These are phyloP conservation scores for Ophiostoma novo-ulmi DNA, from an alignment of 2,329 filamentous ascomycete species.

Conservation along the genomic window DNA sequence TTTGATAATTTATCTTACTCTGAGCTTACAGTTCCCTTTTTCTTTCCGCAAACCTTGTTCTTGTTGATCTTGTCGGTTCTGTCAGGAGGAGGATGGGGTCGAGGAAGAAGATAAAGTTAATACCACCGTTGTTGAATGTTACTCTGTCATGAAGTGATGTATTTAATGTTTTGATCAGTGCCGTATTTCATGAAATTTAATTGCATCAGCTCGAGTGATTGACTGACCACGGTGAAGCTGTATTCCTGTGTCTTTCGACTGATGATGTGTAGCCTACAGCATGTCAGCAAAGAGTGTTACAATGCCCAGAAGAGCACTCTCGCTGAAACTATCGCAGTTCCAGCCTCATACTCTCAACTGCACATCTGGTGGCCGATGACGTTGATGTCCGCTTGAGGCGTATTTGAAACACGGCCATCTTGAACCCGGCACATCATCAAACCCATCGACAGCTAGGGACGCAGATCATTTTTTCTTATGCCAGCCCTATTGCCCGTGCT, in stretches of 20 bases:
- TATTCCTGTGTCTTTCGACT: too few species aligned
- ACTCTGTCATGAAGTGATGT: background rate
- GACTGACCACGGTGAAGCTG: too few species aligned
- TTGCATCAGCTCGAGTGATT: too few species aligned
- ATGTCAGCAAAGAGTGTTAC: background rate
- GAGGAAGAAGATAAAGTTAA: background rate
- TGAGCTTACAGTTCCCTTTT: slow-evolving; percentile 3
- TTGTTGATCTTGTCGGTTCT: background rate
- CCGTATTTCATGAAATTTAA: too few species aligned
- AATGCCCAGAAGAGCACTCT: background rate
- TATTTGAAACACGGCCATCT: background rate
- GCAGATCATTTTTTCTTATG: background rate
- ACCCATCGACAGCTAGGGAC: background rate
- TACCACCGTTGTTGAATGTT: slow-evolving; percentile 12
- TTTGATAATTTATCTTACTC: background rate
- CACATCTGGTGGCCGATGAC: background rate
- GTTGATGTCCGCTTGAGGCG: background rate
- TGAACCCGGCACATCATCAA: background rate
- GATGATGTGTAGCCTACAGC: too few species aligned
- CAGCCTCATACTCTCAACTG: background rate
- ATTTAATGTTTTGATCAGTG: too few species aligned
- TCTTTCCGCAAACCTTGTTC: background rate
- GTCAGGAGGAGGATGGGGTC: background rate
- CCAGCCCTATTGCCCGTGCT: background rate
- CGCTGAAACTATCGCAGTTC: background rate